Evolutionary conservation across 2,329 filamentous ascomycete species (phyloP), one percentile per base, ranked within the genome.

Genomic region (Massarina eburnea): DNA sequence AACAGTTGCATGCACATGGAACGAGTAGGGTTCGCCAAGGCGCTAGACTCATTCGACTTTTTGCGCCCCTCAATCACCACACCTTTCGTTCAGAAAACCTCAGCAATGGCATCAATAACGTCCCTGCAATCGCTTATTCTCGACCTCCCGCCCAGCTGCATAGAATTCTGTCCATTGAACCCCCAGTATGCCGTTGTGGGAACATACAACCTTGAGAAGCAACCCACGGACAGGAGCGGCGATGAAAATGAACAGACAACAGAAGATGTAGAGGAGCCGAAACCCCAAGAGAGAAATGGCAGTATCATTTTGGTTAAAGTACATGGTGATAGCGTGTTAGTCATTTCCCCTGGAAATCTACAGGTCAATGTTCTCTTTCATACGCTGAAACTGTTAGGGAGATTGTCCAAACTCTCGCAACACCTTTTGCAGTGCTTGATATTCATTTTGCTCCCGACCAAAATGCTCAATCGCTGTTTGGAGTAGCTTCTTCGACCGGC

Each of bases 401-500:
- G 17, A 57, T 79, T 45, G 60, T 85, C 4, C 81, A 89, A 61
- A 85, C 79, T 1, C 52, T 85, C 4, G 61, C 74, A 4, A 83
- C 88, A 18, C 80, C 83, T 3, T 89, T 84, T 41, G 91, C 89
- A 5, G 80, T 96, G 21, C 79, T 96, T 42, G 91, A 96, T 65
- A 75, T 96, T 22, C 89, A 91, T 57, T 97, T 96, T 67, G 82
- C 85, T 49, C 82, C 80, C 1, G 62, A 41, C 66, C 38, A 45
- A 43, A 34, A 34, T 10, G 2, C 46, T 39, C 29, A 42, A 72
- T 70, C 39, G 76, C 22, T 71, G 87, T 78, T 95, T 42, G 90
- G 84, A 8, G 83, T 86, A 3, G 89, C 89, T 8, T 89, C 88
- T 1, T 96, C 90, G 51, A 89, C 86, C 1, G 89, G 86, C 0